Evolutionary conservation across 169 alveolate species (phyloP), one percentile per base, ranked within the genome.

Genomic region (Hepatocystis sp.): DNA sequence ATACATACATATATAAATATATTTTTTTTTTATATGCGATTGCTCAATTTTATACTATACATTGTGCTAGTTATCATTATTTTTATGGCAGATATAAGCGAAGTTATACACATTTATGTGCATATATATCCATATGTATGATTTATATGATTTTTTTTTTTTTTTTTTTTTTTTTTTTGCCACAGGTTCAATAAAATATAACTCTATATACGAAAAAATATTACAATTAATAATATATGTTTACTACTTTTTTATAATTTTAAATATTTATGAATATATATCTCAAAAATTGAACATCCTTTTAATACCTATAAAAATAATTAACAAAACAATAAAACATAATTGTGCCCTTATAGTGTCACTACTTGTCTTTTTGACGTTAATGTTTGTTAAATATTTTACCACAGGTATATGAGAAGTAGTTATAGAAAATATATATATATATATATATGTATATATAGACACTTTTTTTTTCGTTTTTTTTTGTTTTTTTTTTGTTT

Each of bases 301-400:
- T 55, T 11, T 5, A 4, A 40, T 71, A 21, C 76, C 86, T 21
- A 32, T 58, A 47, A 44, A 71, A 56, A 71, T 71, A 39, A 25
- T 71, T 4, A 19, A 23, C 8, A 19, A 42, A 15, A 71, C 76
- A 15, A 34, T 71, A 10, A 32, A 27, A 34, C 52, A 71, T 11
- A 71, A 56, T 11, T 44, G 27, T 19, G 27, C 40, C 11, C 46
- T 71, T 30, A 34, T 71, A 21, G 21, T 44, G 17, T 71, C 46
- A 42, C 86, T 71, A 21, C 42, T 13, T n/a, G 23, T 27, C 25
- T 71, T 71, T 55, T 13, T 71, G 23, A 4, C 30, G 21, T 17
- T 71, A 46, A 56, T 11, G 44, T 3, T 71, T 36, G 13, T 71
- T 25, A 40, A 71, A 27, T 71, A 71, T 44, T 40, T 71, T 40